phyloP scores from a whole-genome alignment of 768 basidiomycete genomes.

The Kwoniella dejecticola region DNA sequence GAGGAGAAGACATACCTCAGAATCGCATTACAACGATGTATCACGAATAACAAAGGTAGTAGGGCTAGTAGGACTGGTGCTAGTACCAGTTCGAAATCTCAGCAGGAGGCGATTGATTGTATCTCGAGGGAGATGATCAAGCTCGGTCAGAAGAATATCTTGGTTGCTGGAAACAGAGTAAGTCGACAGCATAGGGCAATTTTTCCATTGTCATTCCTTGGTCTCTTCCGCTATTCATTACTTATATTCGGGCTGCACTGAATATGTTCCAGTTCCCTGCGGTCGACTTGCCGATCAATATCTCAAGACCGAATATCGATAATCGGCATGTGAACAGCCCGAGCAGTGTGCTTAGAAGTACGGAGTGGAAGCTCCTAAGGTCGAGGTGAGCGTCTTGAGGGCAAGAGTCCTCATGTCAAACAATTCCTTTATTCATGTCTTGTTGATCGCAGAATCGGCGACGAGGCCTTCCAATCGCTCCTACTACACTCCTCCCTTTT shows the following conservation, averaged over 20 bases:
- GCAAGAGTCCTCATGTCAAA: too few relatives aligned
- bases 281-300: constrained; percentile 35
- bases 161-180: constrained; percentile 30
- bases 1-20: background rate
- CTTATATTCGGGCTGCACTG: too few relatives aligned
- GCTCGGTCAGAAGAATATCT: constrained; percentile 28
- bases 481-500: constrained; percentile 76
- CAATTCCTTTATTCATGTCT: too few relatives aligned
- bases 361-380: constrained; percentile 10
- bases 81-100: constrained; percentile 26
- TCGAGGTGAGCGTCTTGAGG: constrained; percentile 2
- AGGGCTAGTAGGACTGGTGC: too few relatives aligned
- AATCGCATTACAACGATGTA: too few relatives aligned
- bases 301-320: constrained; percentile 41
- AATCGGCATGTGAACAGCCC: constrained; percentile 46
- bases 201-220: too few relatives aligned
- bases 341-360: constrained; percentile 29
- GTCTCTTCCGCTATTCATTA: too few relatives aligned
- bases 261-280: constrained; percentile 15
- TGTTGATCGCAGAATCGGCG: constrained; percentile 65
- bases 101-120: constrained; percentile 46
- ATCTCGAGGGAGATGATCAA: constrained; percentile 34
- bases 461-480: constrained; percentile 73
- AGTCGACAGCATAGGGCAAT: constrained; percentile 11
- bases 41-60: too few relatives aligned